A percentile compares a stretch with the other conserved stretches of the same genome.
These are phyloP conservation scores for Pilasporangium apinafurcum DNA, from an alignment of 352 stramenopile genomes.

Conservation along the genomic window DNA sequence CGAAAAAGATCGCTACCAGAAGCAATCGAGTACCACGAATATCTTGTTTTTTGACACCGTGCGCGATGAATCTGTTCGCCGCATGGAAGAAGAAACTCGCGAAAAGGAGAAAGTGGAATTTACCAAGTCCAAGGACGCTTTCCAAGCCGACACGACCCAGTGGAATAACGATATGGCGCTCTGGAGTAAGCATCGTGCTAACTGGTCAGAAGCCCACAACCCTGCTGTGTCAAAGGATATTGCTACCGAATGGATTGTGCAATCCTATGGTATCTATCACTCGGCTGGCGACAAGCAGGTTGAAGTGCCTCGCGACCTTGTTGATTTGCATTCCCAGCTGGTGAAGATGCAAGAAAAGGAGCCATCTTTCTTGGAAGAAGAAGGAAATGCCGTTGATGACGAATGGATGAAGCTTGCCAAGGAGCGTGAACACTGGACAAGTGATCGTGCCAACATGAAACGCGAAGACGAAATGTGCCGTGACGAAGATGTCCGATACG, in stretches of 20 bases:
- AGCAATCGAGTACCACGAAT: slow-evolving; percentile 67
- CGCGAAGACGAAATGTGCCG: slow-evolving; percentile 83
- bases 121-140: slow-evolving; percentile 84
- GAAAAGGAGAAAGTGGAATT: slow-evolving; percentile 87
- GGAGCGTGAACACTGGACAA: slow-evolving; percentile 86
- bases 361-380: slow-evolving; percentile 65
- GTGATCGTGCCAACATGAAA: slow-evolving; percentile 86
- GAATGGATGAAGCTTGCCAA: slow-evolving; percentile 88
- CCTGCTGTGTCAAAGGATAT: slow-evolving; percentile 84
- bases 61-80: slow-evolving; percentile 58
- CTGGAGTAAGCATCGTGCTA: slow-evolving; percentile 82
- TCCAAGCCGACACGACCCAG: slow-evolving; percentile 82
- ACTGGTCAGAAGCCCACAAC: slow-evolving; percentile 86
- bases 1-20: slow-evolving; percentile 78
- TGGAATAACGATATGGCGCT: slow-evolving; percentile 88
- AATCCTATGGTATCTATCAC: slow-evolving; percentile 83
- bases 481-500: slow-evolving; percentile 79
- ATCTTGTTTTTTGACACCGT: slow-evolving; percentile 85
- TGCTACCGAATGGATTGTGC: slow-evolving; percentile 83
- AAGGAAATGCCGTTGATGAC: slow-evolving; percentile 77
- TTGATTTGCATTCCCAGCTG: slow-evolving; percentile 65
- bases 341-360: slow-evolving; percentile 85
- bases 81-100: slow-evolving; percentile 74
- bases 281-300: slow-evolving; percentile 25
- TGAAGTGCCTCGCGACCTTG: slow-evolving; percentile 63